Evolutionary conservation across 2,329 filamentous ascomycete species (phyloP), one percentile per base, ranked within the genome.

Genomic region (Aspergillus versicolor): DNA sequence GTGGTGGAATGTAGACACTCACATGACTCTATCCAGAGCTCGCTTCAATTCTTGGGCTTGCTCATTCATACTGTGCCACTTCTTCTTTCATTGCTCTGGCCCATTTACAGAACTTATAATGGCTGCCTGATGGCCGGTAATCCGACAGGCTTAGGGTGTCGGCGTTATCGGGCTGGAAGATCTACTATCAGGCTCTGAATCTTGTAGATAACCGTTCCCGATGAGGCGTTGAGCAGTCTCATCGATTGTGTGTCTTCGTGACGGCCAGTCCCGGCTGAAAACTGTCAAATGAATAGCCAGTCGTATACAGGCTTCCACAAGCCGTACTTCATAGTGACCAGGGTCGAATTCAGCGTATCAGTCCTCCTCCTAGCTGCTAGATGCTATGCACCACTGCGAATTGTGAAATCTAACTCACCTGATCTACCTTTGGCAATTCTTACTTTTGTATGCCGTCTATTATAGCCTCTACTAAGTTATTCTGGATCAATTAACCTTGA

Each of bases 321-420:
- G 51, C 46, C 58, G 27, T 60, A 42, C 37, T 54, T 54, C 42
- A 57, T 62, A n/a, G 55, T 63, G 15, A 54, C 56, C 3, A 61
- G 59, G 58, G 49, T 61, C 40, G 63, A 65, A 32, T 60, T 60
- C 34, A 42, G 48, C 3, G 41, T 67, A 12, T 54, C 57, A 1
- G 43, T 60, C 15, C n/a, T 60, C 2, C 27, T 66, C 4, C 13
- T 67, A 4, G 32, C 47, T 1, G 65, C 64, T 9, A 55, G 64
- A 44, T 53, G 62, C 13, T 60, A 62, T 40, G 61, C 65, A 7
- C 51, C 63, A 4, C 63, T 58, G 49, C 45, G 44, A 34, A 62
- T 66, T 15, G 57, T 62, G 21, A 54, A 56, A n/a, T 61, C 54
- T 15, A 38, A 62, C 7, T 44, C 56, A 3, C 41, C 24, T 2